Conservation (phyloP, 176 grass and related monocot species). For the Oryza nivara region DNA sequence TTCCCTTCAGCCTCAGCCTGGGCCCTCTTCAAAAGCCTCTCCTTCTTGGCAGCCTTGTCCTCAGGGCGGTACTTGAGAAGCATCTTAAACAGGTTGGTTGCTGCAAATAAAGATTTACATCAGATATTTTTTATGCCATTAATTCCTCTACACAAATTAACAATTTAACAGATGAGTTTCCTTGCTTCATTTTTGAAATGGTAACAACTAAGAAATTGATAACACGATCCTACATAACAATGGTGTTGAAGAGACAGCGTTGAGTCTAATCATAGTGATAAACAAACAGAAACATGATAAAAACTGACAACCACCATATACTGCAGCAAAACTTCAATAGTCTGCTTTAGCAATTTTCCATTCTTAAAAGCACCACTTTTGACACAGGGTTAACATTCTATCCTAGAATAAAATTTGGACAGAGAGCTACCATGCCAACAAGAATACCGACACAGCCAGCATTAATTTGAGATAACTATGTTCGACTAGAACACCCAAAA, state of each 20-base stretch:
- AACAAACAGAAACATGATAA: too few species aligned
- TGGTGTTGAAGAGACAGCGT: too few species aligned
- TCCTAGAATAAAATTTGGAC: too few species aligned
- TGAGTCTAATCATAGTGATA: too few species aligned
- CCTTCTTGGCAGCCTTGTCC: slow-evolving; percentile 69
- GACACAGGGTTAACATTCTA: too few species aligned
- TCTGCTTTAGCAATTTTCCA: too few species aligned
- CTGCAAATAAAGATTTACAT: slow-evolving; percentile 34
- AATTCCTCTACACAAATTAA: background rate
- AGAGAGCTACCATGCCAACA: background rate
- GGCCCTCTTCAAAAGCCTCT: slow-evolving; percentile 68
- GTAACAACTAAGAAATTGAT: background rate
- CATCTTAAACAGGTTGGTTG: slow-evolving; percentile 72
- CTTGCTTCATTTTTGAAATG: background rate
- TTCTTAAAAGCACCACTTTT: too few species aligned
- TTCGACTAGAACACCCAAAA: too few species aligned
- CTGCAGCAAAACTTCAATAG: too few species aligned
- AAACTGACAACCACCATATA: too few species aligned
- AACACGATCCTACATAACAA: too few species aligned
- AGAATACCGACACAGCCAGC: background rate
- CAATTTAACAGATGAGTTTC: background rate
- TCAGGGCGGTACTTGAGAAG: slow-evolving; percentile 79
- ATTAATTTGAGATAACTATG: background rate
- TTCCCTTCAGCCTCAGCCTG: slow-evolving; percentile 71
- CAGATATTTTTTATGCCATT: background rate